Conservation (phyloP, 352 stramenopile species). For the Phytopythium sindhum region DNA sequence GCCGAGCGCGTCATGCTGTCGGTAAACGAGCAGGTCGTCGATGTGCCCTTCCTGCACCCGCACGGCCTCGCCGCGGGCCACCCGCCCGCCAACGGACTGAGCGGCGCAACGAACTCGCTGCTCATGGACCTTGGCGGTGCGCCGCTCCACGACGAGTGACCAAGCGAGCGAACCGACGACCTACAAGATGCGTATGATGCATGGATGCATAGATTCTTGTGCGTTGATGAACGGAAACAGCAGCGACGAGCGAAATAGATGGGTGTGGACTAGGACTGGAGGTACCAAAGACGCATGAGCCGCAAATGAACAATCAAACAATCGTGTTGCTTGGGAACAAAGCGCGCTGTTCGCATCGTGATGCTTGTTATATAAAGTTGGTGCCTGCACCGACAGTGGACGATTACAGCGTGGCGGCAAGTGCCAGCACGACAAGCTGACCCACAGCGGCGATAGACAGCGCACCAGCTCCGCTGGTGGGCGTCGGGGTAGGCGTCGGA, state of each 20-base stretch:
- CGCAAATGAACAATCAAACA: neutral
- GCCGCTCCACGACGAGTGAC: constrained; percentile 1
- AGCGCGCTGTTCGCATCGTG: neutral
- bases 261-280: neutral
- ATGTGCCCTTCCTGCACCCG: constrained; percentile 37
- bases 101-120: neutral
- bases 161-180: neutral
- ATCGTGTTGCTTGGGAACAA: neutral
- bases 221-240: neutral
- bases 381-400: no score
- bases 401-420: neutral
- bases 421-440: neutral
- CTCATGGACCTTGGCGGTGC: constrained; percentile 3
- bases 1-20: constrained; percentile 27
- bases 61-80: constrained; percentile 1
- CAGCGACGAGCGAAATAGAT: neutral
- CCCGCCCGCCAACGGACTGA: neutral
- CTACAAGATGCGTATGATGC: neutral
- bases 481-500: neutral
- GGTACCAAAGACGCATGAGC: neutral
- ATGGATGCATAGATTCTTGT: neutral
- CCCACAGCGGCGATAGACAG: neutral
- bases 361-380: no score
- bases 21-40: constrained; percentile 37
- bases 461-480: neutral